These are phyloP conservation scores for Senecio squalidus DNA, from an alignment of 140 eudicot species.

Conservation along the genomic window DNA sequence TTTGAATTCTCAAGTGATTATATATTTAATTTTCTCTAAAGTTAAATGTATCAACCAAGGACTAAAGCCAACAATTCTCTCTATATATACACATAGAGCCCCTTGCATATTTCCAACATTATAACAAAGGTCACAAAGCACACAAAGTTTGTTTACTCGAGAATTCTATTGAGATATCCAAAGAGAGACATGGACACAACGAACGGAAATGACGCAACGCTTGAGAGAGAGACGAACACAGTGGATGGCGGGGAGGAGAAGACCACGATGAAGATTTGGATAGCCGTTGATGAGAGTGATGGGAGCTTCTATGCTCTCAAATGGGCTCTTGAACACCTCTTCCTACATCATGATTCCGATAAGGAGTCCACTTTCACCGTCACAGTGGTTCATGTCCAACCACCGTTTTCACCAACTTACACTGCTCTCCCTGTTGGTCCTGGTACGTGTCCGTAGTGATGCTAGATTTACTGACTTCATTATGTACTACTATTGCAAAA, in stretches of 20 bases:
- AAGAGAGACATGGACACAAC: conserved; percentile 21
- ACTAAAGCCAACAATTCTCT: neutral
- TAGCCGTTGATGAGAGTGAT: conserved; percentile 34
- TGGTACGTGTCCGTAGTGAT: conserved; percentile 36
- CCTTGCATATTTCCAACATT: conserved; percentile 13
- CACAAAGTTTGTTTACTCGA: neutral
- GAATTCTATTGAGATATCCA: neutral
- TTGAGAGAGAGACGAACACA: conserved; percentile 5
- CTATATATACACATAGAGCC: conserved; percentile 24
- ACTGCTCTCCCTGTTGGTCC: conserved; percentile 54
- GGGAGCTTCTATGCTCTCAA: conserved; percentile 35
- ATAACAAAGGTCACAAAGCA: conserved; percentile 7
- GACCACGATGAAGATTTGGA: conserved; percentile 26
- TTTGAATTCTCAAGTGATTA: no score
- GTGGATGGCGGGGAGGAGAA: conserved; percentile 9
- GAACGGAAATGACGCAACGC: conserved; percentile 10
- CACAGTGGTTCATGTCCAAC: conserved; percentile 51
- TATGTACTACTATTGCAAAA: no score
- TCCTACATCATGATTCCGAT: conserved; percentile 19
- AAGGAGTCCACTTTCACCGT: conserved; percentile 19
- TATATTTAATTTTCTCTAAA: no score
- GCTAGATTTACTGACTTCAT: neutral
- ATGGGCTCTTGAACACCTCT: conserved; percentile 36
- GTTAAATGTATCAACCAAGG: neutral
- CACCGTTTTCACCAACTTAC: conserved; percentile 36